These are phyloP conservation scores for Oryza punctata DNA, from an alignment of 176 grass and related monocot genomes.

Conservation along the genomic window DNA sequence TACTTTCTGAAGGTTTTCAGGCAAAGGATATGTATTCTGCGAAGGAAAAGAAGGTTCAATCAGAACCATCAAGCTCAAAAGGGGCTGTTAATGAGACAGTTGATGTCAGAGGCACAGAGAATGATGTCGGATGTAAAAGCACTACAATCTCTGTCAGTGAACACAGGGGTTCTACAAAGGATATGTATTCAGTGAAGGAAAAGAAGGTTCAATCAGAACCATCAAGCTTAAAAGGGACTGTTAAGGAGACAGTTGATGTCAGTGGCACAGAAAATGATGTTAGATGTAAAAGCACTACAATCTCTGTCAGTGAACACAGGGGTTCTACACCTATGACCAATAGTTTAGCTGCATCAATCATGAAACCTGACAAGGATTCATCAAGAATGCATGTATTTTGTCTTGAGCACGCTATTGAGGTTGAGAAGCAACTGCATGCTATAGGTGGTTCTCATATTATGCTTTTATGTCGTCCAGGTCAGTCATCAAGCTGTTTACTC, in stretches of 20 bases:
- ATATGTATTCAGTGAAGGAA: slow-evolving; percentile 33
- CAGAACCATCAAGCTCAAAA: slow-evolving; percentile 49
- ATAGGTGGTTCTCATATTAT: slow-evolving; percentile 77
- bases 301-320: slow-evolving; percentile 31
- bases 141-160: slow-evolving; percentile 27
- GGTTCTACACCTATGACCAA: slow-evolving; percentile 23
- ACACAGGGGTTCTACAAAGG: slow-evolving; percentile 28
- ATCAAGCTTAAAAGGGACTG: slow-evolving; percentile 41
- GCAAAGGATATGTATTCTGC: slow-evolving; percentile 40
- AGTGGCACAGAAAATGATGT: slow-evolving; percentile 34
- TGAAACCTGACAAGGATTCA: slow-evolving; percentile 86
- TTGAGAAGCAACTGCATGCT: slow-evolving; percentile 74
- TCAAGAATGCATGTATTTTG: slow-evolving; percentile 98
- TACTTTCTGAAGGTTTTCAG: slow-evolving; percentile 54
- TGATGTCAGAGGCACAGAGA: slow-evolving; percentile 18
- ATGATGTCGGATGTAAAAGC: slow-evolving; percentile 34
- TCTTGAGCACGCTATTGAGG: slow-evolving; percentile 89
- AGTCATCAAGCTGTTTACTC: slow-evolving; percentile 26
- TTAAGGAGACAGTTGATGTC: slow-evolving; percentile 19
- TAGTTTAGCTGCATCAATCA: slow-evolving; percentile 25
- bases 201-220: slow-evolving; percentile 51
- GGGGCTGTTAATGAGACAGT: slow-evolving; percentile 24
- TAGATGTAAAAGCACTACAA: slow-evolving; percentile 29
- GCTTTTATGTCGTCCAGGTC: slow-evolving; percentile 89
- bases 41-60: slow-evolving; percentile 49